Evolutionary conservation across 1,284 basidiomycete genomes (phyloP), one percentile per base, ranked within the genome.

Genomic region (Heterobasidion annosum): DNA sequence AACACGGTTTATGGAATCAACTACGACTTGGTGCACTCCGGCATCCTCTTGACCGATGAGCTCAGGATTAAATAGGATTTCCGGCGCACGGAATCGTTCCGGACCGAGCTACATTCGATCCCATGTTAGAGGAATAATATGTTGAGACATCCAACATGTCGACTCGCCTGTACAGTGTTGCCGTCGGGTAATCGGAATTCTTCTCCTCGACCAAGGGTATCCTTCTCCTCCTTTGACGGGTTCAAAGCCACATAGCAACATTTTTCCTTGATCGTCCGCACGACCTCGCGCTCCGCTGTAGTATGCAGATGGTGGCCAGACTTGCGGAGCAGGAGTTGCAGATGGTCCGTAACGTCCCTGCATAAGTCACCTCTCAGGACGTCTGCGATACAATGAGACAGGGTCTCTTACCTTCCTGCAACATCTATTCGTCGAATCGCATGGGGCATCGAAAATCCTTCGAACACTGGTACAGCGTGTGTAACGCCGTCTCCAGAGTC

Each of bases 401-500:
- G 15, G n/a, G 3, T 25, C 1, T 32, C 18, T 63, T 69, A 93
- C 86, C 94, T 79, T 62, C 97, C 97, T 19, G 97, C 97, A 6
- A 99, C 83, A 68, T 99, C 97, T 55, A 98, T 88, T 64, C 97
- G 76, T 53, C 94, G 85, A 61, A 99, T 96, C 40, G 97, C 96
- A 67, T 99, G 93, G 40, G 96, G 95, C 92, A 99, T 98, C 8
- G 93, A 95, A 74, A 99, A 99, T 0, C 97, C 97, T 68, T 99
- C 97, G 65, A 97, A 99, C 9, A 99, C 97, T 2, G 97, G 97
- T 2, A 99, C 97, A 2, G 97, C 93, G 63, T 99, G 97, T 18
- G 97, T 98, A 1, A 99, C 97, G 19, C 97, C 97, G 67, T 99
- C 97, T 10, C 97, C 97, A 3, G 97, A 98, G 68, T 99, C 97